These are phyloP conservation scores for Eutrema salsugineum DNA, from an alignment of 441 rosid genomes.

Conservation along the genomic window DNA sequence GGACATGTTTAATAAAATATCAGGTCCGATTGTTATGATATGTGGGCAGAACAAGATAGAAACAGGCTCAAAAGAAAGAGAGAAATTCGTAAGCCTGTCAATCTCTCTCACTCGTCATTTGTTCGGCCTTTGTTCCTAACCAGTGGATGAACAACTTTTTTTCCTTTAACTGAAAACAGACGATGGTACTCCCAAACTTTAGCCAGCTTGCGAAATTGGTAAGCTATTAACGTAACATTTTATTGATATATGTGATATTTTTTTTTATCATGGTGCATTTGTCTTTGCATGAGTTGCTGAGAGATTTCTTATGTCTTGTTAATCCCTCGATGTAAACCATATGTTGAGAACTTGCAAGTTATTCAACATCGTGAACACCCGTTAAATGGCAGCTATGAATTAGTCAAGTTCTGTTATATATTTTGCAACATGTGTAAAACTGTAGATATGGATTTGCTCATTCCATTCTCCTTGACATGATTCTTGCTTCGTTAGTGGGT, in stretches of 20 bases:
- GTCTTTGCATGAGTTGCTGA: background rate
- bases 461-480: background rate
- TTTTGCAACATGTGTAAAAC: background rate
- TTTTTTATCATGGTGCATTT: background rate
- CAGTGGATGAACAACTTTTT: conserved; percentile 1
- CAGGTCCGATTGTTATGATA: conserved; percentile 84
- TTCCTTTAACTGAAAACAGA: conserved; percentile 43
- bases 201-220: conserved; percentile 89
- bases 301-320: background rate
- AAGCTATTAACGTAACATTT: conserved; percentile 11
- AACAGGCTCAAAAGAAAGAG: conserved; percentile 75
- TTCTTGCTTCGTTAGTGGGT: background rate
- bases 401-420: background rate
- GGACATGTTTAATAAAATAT: conserved; percentile 66
- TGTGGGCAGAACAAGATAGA: conserved; percentile 91
- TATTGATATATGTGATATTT: background rate
- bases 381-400: background rate
- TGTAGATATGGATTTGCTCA: background rate
- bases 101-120: conserved; percentile 1
- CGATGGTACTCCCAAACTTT: conserved; percentile 83
- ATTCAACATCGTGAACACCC: background rate
- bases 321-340: background rate
- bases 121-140: conserved; percentile 1
- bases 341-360: background rate
- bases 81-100: conserved; percentile 63